Evolutionary conservation across 768 basidiomycete species (phyloP), one percentile per base, ranked within the genome.

Genomic region (Pleurotus eryngii): DNA sequence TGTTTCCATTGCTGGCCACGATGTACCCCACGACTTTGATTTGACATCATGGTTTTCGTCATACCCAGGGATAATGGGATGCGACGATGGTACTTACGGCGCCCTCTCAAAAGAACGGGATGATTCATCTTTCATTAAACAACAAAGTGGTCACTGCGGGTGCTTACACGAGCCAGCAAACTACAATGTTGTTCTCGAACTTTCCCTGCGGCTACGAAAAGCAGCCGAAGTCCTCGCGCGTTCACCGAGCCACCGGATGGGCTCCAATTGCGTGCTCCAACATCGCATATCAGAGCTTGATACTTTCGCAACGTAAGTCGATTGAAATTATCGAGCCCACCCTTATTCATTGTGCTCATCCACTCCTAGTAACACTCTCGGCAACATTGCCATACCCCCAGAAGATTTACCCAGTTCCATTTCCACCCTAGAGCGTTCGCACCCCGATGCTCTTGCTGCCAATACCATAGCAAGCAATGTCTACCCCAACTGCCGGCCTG

Each of bases 181-280:
- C 62, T 87, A 88, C 63, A 81, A 72, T 55, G 78, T 77, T n/a
- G 72, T 85, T 18, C 76, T 87, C 9, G 85, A 89, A 62, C 72
- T 89, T n/a, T 87, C 85, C 2, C 70, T 86, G 27, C 76, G 83
- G 50, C 76, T 89, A 18, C 77, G 85, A 20, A 83, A 78, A 62
- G 84, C 83, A 9, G 78, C 81, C 9, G 76, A 83, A 53, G 70
- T 80, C 39, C 77, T 88, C 40, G 72, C 76, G 9, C 80, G 74
- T 40, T 80, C 80, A 14, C 63, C 78, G 11, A 71, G 64, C 50
- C 76, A 78, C 63, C 73, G 70, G 35, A 62, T 73, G 46, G 74
- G 74, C 20, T 65, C 68, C 0, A 67, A 60, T 46, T 79, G 78
- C 60, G 59, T 65, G 22, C 63, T 78, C 15, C 70, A 73, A 46